Percentiles rank a stretch among this genome's conserved stretches.
phyloP scores from a whole-genome alignment of 139 green algal genomes.

The Chlorella ohadii region DNA sequence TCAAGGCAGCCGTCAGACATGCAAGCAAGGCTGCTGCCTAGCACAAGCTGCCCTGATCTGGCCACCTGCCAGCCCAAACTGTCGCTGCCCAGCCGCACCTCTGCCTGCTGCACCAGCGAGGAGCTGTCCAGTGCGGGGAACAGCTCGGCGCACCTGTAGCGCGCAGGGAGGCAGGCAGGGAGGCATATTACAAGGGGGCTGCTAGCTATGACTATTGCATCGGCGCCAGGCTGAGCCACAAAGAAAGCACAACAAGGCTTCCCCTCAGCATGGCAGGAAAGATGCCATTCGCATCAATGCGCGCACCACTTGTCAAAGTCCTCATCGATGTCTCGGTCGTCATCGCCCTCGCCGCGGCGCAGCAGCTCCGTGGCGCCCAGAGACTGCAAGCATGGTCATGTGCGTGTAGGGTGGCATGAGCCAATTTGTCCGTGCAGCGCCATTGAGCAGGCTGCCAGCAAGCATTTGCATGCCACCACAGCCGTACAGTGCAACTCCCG shows the following conservation, averaged over 20 bases:
- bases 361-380: conserved; percentile 78
- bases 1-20: background rate
- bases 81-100: background rate
- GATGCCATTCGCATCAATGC: too few relatives aligned
- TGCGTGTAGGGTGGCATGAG: too few relatives aligned
- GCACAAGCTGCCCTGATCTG: background rate
- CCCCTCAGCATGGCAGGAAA: too few relatives aligned
- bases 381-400: background rate
- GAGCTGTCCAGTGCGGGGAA: conserved; percentile 64
- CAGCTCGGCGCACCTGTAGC: conserved; percentile 49
- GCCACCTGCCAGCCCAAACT: background rate
- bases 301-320: conserved; percentile 93
- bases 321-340: conserved; percentile 93
- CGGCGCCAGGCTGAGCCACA: too few relatives aligned
- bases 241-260: too few relatives aligned
- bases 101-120: background rate
- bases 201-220: too few relatives aligned
- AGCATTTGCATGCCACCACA: too few relatives aligned
- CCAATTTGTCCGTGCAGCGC: too few relatives aligned
- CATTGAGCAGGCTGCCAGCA: too few relatives aligned
- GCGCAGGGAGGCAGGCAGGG: too few relatives aligned
- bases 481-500: too few relatives aligned
- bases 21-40: background rate
- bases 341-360: conserved; percentile 85
- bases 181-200: too few relatives aligned